Evolutionary conservation across 495 filamentous ascomycete species (phyloP).

Genomic region (Tuber umbilicatum): DNA sequence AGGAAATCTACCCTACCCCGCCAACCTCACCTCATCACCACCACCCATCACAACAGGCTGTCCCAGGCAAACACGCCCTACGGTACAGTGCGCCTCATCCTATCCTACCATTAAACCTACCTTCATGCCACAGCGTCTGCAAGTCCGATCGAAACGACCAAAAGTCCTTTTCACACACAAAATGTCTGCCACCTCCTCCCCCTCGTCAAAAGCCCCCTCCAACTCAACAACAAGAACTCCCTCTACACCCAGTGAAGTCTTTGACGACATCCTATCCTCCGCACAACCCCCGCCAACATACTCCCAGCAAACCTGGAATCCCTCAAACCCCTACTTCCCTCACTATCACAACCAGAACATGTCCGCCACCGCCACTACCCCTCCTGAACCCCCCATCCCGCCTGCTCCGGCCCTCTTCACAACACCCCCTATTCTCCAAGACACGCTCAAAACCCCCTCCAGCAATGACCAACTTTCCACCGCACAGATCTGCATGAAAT

Average conservation of each 20-base stretch:
- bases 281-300: neutral
- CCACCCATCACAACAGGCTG: neutral
- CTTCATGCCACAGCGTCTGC: neutral
- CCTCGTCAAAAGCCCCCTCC: neutral
- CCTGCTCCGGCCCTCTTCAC: slow-evolving; percentile 60
- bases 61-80: neutral
- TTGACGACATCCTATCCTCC: slow-evolving; percentile 8
- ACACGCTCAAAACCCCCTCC: slow-evolving; percentile 62
- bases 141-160: neutral
- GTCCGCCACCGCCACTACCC: slow-evolving; percentile 20
- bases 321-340: neutral
- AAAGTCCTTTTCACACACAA: neutral
- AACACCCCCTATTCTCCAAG: slow-evolving; percentile 56
- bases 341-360: slow-evolving; percentile 32
- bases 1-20: neutral
- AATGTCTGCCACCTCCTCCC: neutral
- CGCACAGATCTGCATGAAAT: slow-evolving; percentile 61
- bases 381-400: slow-evolving; percentile 21
- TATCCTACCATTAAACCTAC: neutral
- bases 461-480: slow-evolving; percentile 62
- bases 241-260: neutral
- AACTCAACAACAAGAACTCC: neutral
- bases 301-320: slow-evolving; percentile 5
- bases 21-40: neutral
- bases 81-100: neutral